Evolutionary conservation across 805 yeast species (phyloP).

Genomic region (Cyberlindnera euphorbiiphila): DNA sequence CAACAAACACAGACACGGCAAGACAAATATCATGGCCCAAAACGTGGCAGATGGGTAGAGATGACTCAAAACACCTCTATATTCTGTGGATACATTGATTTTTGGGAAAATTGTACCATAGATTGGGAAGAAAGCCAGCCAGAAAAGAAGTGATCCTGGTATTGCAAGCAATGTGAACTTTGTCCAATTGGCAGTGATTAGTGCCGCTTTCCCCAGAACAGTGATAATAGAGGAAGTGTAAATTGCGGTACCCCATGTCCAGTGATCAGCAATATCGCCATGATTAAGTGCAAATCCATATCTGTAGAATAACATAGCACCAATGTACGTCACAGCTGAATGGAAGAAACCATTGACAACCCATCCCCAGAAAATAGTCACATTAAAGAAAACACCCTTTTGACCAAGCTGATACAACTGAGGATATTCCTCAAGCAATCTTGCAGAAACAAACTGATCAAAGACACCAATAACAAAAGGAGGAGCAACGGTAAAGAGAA

Average conservation of each 20-base stretch:
- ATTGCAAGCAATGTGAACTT: conserved; percentile 87
- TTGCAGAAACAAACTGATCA: conserved; percentile 92
- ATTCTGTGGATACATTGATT: conserved; percentile 78
- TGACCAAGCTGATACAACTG: conserved; percentile 91
- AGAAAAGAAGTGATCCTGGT: conserved; percentile 85
- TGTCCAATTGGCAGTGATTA: conserved; percentile 91
- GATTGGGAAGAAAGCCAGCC: conserved; percentile 84
- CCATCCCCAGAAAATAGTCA: conserved; percentile 96
- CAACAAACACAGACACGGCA: conserved; percentile 72
- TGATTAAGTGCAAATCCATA: conserved; percentile 60
- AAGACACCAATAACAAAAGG: conserved; percentile 95
- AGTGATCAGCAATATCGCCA: conserved; percentile 79
- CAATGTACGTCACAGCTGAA: conserved; percentile 77
- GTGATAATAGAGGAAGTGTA: conserved; percentile 86
- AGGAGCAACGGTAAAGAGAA: conserved; percentile 89
- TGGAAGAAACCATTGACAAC: conserved; percentile 93
- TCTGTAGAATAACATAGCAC: conserved; percentile 63
- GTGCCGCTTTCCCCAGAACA: conserved; percentile 91
- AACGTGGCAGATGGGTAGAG: conserved; percentile 74
- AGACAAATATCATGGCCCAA: conserved; percentile 77
- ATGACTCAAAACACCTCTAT: conserved; percentile 71
- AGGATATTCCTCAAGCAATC: conserved; percentile 87
- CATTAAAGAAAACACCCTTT: conserved; percentile 82
- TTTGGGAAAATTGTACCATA: conserved; percentile 84
- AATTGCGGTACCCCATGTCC: conserved; percentile 93